Evolutionary conservation across 257 asterid species (phyloP).

Genomic region (Verbascum thapsus): DNA sequence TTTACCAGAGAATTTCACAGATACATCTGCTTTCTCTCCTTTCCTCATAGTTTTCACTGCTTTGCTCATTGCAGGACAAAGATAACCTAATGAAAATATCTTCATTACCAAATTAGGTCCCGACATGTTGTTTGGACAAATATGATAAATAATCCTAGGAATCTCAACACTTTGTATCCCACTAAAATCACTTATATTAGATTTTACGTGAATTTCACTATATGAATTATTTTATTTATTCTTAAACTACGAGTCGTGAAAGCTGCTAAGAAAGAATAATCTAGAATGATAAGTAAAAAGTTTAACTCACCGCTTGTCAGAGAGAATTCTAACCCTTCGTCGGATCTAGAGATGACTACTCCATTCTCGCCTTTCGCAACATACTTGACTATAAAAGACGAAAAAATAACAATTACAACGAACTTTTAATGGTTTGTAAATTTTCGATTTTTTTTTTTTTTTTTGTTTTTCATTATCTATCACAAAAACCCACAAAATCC

Average conservation of each 20-base stretch:
- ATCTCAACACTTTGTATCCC: too few species aligned
- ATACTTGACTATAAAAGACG: slow-evolving; percentile 51
- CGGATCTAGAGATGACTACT: slow-evolving; percentile 38
- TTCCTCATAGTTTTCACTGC: slow-evolving; percentile 66
- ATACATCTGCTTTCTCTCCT: slow-evolving; percentile 62
- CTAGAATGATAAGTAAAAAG: not conserved
- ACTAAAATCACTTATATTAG: too few species aligned
- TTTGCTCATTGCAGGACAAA: slow-evolving; percentile 61
- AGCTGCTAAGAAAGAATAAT: not conserved
- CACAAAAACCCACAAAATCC: too few species aligned
- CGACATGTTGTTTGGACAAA: too few species aligned
- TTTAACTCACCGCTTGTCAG: slow-evolving; percentile 41
- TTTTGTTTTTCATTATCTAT: too few species aligned
- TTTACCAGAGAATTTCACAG: slow-evolving; percentile 60
- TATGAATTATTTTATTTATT: too few species aligned
- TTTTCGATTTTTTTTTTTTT: too few species aligned
- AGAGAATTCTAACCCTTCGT: slow-evolving; percentile 48
- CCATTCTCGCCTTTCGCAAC: slow-evolving; percentile 45
- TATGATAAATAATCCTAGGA: too few species aligned
- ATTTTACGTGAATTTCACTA: too few species aligned
- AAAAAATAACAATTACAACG: too few species aligned
- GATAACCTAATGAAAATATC: slow-evolving; percentile 36
- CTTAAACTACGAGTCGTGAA: too few species aligned
- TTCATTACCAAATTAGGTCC: not conserved
- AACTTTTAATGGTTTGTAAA: too few species aligned